Conservation (phyloP, 805 yeast genomes). For the Metschnikowia bowlesiae region DNA sequence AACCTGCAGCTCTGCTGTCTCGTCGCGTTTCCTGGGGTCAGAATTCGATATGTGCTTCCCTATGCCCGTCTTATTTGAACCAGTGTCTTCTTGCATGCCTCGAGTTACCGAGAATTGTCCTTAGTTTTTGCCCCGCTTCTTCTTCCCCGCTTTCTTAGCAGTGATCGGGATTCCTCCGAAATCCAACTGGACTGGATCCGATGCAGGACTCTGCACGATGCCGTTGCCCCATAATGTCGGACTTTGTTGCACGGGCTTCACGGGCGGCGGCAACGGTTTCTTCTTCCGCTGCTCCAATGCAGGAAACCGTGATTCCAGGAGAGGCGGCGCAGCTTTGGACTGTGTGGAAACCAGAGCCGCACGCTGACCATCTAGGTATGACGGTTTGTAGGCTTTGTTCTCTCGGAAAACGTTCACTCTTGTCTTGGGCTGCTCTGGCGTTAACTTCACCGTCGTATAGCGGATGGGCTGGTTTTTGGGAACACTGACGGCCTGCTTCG, state of each 20-base stretch:
- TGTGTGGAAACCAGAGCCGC: constrained; percentile 11
- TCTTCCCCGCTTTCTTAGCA: constrained; percentile 17
- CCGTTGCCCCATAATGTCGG: constrained; percentile 16
- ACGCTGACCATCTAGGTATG: constrained; percentile 24
- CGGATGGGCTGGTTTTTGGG: constrained; percentile 26
- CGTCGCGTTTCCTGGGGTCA: no score
- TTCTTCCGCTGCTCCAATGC: constrained; percentile 39
- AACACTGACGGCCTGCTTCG: constrained; percentile 17
- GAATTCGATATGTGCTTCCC: no score
- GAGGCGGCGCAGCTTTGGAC: constrained; percentile 18
- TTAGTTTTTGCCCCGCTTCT: constrained; percentile 3
- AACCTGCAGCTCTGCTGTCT: no score
- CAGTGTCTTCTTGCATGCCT: neutral
- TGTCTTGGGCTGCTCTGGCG: constrained; percentile 13
- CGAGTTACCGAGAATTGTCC: neutral
- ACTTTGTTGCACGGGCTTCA: constrained; percentile 40
- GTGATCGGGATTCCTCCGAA: constrained; percentile 18
- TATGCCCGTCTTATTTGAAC: no score
- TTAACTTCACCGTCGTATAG: constrained; percentile 31
- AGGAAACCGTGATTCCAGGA: constrained; percentile 42
- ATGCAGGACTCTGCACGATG: constrained; percentile 3
- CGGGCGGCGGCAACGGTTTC: constrained; percentile 49
- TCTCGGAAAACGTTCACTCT: constrained; percentile 15
- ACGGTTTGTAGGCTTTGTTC: constrained; percentile 25
- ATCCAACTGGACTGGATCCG: constrained; percentile 5